These are phyloP conservation scores for Capillidium rhysosporum DNA, from an alignment of 371 early-diverging fungal genomes.

Conservation along the genomic window DNA sequence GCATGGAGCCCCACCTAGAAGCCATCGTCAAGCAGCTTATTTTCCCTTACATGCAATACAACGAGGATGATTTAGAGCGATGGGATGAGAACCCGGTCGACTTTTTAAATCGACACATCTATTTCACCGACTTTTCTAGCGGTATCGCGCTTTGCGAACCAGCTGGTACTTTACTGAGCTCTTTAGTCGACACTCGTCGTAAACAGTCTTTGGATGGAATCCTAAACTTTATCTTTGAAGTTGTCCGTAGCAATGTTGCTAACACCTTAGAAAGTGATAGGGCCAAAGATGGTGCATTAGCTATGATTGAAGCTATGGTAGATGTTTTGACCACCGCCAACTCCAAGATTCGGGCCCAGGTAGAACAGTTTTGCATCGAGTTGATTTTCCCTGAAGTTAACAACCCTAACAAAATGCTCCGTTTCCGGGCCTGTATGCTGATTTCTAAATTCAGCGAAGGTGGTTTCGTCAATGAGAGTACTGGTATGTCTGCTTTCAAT, in stretches of 20 bases:
- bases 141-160: conserved; percentile 39
- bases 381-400: conserved; percentile 76
- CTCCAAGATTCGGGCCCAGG: conserved; percentile 32
- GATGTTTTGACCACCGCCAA: conserved; percentile 16
- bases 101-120: conserved; percentile 49
- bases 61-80: conserved; percentile 55
- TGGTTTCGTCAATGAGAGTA: conserved; percentile 17
- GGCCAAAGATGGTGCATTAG: conserved; percentile 72
- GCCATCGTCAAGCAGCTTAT: conserved; percentile 58
- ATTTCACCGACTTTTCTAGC: conserved; percentile 47
- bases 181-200: conserved; percentile 49
- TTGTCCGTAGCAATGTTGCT: conserved; percentile 10
- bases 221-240: conserved; percentile 43
- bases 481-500: conserved; percentile 31
- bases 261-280: conserved; percentile 11
- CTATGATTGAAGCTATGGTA: conserved; percentile 52
- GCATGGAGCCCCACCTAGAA: conserved; percentile 61
- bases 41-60: conserved; percentile 74
- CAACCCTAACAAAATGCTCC: conserved; percentile 51
- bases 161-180: conserved; percentile 43
- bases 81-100: conserved; percentile 84
- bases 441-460: conserved; percentile 17
- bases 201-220: conserved; percentile 56
- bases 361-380: conserved; percentile 57
- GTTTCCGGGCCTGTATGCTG: conserved; percentile 36